Conservation (phyloP, 2,329 filamentous ascomycete species). For the Pestalotiopsis sp. region DNA sequence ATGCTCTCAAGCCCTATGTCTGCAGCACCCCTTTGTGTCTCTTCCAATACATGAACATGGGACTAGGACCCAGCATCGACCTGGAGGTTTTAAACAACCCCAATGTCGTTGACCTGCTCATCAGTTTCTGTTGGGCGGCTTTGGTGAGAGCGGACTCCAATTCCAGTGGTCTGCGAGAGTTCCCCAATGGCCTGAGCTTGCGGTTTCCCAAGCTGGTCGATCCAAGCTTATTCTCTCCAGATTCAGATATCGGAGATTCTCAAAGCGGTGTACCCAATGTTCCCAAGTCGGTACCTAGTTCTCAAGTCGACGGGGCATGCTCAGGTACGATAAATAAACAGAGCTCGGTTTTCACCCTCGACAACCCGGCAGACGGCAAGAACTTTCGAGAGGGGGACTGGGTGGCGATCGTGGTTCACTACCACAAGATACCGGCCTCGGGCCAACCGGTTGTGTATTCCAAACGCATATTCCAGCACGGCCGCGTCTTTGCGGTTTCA, state of each 20-base stretch:
- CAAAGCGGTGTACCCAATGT: not conserved
- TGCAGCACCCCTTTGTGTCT: conserved; percentile 77
- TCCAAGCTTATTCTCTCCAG: conserved; percentile 13
- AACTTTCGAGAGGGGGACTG: conserved; percentile 23
- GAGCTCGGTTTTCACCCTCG: conserved; percentile 15
- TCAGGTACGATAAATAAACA: conserved; percentile 18
- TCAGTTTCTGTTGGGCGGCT: conserved; percentile 78
- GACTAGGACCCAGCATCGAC: conserved; percentile 83
- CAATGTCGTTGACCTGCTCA: conserved; percentile 79
- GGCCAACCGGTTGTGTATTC: not conserved
- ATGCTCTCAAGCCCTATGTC: conserved; percentile 77
- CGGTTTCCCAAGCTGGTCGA: conserved; percentile 24
- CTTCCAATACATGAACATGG: conserved; percentile 84
- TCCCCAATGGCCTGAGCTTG: conserved; percentile 41
- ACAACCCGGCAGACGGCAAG: not conserved
- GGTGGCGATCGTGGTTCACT: conserved; percentile 24
- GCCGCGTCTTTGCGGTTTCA: conserved; percentile 18
- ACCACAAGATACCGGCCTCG: no score
- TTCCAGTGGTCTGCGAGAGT: conserved; percentile 36
- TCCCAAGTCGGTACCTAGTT: not conserved
- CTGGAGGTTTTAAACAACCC: conserved; percentile 81
- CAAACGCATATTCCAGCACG: conserved; percentile 23
- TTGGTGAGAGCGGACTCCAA: conserved; percentile 31
- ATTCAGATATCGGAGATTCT: not conserved
- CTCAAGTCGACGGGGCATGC: conserved; percentile 22